Evolutionary conservation across 2,329 filamentous ascomycete species (phyloP), one percentile per base, ranked within the genome.

Genomic region (Aspergillus fischeri): DNA sequence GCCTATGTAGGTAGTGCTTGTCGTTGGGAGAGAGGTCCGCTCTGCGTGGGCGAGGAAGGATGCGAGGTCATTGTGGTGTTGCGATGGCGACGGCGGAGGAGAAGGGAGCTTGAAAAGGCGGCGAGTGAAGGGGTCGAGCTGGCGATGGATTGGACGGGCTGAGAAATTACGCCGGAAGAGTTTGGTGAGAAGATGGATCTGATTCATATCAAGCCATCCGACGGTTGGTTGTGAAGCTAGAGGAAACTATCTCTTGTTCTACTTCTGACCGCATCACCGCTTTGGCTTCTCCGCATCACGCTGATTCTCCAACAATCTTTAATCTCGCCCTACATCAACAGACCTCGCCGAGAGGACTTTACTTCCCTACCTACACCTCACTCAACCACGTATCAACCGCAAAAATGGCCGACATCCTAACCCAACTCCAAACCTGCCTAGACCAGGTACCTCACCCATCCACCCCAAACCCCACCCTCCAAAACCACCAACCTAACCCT

Each of bases 381-480:
- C n/a, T 41, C 25, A 27, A 27, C 14, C 4, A 17, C 4, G 2
- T 14, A 24, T 27, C 51, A 17, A 61, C 51, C 51, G 44, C 24
- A 60, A 14, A 14, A 21, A 77, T 79, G 77, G 76, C 76, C 21
- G 78, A 81, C 64, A 77, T 78, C 32, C 67, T 81, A 41, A 80
- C 78, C 20, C 78, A 80, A 58, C 73, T 81, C 41, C 78, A 81
- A 70, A 79, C 78, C 54, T 80, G 78, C 63, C 75, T 80, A 42
- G 78, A 80, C 63, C 78, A 81, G 64, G 77, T 77, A 69, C 32
- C 32, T 35, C 32, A 53, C 32, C 21, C 35, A 48, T 41, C 41
- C 20, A 51, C 47, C 27, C 27, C 49, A 47, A 24, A 6, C 49
- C 5, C 51, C 20, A n/a, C 17, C 49, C 28, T 14, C n/a, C 44